A percentile compares a stretch with the other conserved stretches of the same genome.
Conservation (phyloP, 2,329 filamentous ascomycete species). For the Colletotrichum sp. region DNA sequence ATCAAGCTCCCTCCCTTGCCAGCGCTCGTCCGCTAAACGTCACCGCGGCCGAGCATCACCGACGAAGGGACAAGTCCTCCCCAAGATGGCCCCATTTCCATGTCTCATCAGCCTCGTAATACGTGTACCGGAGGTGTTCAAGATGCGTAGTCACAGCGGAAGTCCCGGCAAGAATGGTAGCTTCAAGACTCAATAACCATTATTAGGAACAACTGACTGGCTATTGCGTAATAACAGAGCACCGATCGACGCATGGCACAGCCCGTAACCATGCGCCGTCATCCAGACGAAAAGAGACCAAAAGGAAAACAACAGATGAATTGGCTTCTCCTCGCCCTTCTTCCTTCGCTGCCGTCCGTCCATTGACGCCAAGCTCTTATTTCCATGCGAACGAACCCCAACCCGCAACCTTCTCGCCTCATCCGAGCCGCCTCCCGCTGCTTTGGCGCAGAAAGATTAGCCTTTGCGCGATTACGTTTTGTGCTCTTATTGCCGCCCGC, state of each 20-base stretch:
- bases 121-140: neutral
- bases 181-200: neutral
- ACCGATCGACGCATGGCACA: neutral
- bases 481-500: neutral
- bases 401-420: neutral
- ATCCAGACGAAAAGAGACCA: neutral
- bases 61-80: neutral
- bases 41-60: neutral
- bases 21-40: neutral
- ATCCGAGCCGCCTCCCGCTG: neutral
- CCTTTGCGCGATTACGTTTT: slow-evolving; percentile 3
- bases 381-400: neutral
- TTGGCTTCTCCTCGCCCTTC: neutral
- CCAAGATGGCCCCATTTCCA: neutral
- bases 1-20: neutral
- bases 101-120: neutral
- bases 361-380: neutral
- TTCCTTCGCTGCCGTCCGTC: neutral
- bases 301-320: neutral
- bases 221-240: neutral
- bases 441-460: neutral
- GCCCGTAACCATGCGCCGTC: neutral
- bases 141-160: neutral
- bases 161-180: neutral
- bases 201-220: neutral